Base-by-base conservation (phyloP, 1,139 yeast species). In the Geotrichum bryndzae region DNA sequence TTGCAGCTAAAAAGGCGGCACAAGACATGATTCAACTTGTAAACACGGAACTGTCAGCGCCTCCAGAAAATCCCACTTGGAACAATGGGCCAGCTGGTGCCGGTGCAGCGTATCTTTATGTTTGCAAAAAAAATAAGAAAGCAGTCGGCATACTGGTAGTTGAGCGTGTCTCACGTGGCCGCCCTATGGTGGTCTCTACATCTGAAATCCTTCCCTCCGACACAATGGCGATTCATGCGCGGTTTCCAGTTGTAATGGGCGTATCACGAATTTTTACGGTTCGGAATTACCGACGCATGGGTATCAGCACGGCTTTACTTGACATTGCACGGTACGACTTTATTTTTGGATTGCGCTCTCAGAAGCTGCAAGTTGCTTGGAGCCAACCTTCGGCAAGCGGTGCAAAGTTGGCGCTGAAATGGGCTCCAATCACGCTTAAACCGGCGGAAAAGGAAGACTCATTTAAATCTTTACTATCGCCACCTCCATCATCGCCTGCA, bases 311-410 rank as follows among this genome's bases (percentile, higher is more conserved):
- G 3, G 67, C 68, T 35, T 68, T 87, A 59, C 72, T 87, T 7
- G 69, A 79, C 1, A 69, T 76, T 1, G 80, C 83, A 0, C 68
- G 77, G 53, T 67, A 69, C 0, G 68, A 81, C 58, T 76, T 83
- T 51, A 72, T 86, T 1, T 86, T 85, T 68, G 91, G 91, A 0
- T 68, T 81, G 53, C 63, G 45, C 0, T 68, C 87, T 15, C 72
- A 72, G 1, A 79, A 72, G 61, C 64, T 63, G 3, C 79, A 82
- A 61, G 73, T 87, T 1, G 88, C 84, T 0, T 87, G 89, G 80
- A 85, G 90, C 61, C 94, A 87, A 70, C 92, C 92, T 0, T 84
- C 88, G 66, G 80, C 78, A 51, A 76, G 80, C 48, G 94, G 94
- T 0, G 82, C 83, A 1, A 73, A 77, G 55, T 75, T 87, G 50